Conservation (phyloP, 345 rosid species). For the Excoecaria cochinchinensis region DNA sequence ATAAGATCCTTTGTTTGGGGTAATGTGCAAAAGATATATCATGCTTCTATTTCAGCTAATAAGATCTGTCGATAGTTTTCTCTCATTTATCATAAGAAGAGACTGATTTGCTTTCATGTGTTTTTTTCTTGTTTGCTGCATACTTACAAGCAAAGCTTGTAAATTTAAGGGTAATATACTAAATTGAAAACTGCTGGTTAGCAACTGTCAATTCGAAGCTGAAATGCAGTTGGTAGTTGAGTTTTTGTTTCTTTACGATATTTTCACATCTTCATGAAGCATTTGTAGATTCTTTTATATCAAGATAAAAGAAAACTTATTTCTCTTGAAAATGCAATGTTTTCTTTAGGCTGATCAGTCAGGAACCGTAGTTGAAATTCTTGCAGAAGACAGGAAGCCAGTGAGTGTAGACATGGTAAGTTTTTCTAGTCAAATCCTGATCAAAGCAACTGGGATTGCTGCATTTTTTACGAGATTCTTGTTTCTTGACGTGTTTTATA, state of each 20-base stretch:
- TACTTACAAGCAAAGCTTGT: not conserved
- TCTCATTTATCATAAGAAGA: not conserved
- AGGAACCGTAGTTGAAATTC: conserved; percentile 70
- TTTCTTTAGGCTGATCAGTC: conserved; percentile 64
- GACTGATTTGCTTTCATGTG: not conserved
- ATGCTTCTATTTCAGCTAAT: not conserved
- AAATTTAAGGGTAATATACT: not conserved
- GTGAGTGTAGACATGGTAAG: conserved; percentile 70
- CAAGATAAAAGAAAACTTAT: not conserved
- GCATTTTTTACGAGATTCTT: not conserved
- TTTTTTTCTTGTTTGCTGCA: not conserved
- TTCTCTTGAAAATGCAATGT: not conserved
- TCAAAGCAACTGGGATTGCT: not conserved
- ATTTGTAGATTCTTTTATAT: not conserved
- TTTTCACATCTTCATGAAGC: not conserved
- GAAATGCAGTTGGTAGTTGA: not conserved
- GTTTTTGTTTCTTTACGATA: not conserved
- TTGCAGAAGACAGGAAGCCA: conserved; percentile 76
- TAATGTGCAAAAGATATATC: no score
- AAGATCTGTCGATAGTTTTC: not conserved
- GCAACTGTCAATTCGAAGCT: not conserved
- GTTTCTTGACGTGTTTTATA: not conserved
- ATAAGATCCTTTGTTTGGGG: no score
- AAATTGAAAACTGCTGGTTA: not conserved
- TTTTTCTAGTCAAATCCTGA: conserved; percentile 4